Conservation (phyloP, 257 asterid species). For the Solanum ahanhuiri region DNA sequence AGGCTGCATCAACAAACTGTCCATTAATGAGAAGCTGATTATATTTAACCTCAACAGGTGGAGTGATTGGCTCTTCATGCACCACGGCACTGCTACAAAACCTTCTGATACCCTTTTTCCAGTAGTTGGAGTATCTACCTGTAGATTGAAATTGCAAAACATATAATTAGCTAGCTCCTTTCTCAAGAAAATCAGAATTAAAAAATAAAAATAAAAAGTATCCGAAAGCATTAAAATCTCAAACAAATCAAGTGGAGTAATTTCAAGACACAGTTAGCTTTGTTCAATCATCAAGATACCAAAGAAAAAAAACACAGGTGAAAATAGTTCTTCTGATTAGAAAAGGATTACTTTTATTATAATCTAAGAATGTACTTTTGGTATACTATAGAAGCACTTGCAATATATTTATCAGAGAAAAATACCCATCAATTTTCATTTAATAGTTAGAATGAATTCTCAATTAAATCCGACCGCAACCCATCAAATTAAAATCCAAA, state of each 20-base stretch:
- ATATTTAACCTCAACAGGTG: slow-evolving; percentile 37
- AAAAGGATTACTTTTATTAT: background rate
- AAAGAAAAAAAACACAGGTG: background rate
- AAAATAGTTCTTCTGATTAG: background rate
- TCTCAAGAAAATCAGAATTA: background rate
- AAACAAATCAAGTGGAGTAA: background rate
- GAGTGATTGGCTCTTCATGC: slow-evolving; percentile 40
- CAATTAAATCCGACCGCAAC: too few species aligned
- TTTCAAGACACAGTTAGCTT: background rate
- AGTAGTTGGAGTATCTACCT: background rate
- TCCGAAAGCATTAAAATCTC: background rate
- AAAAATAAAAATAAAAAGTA: too few species aligned
- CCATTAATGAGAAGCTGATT: slow-evolving; percentile 71
- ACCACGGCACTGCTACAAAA: slow-evolving; percentile 34
- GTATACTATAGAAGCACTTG: background rate
- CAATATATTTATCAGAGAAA: too few species aligned
- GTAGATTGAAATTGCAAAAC: background rate
- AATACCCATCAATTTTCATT: too few species aligned
- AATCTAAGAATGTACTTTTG: background rate
- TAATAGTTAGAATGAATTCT: too few species aligned
- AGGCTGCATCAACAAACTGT: slow-evolving; percentile 59
- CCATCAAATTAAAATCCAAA: too few species aligned
- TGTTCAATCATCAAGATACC: background rate
- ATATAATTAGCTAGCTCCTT: background rate
- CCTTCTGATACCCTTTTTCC: slow-evolving; percentile 2